Evolutionary conservation across 2,329 filamentous ascomycete genomes (phyloP), one percentile per base, ranked within the genome.

Genomic region (Fusarium verrucosum): DNA sequence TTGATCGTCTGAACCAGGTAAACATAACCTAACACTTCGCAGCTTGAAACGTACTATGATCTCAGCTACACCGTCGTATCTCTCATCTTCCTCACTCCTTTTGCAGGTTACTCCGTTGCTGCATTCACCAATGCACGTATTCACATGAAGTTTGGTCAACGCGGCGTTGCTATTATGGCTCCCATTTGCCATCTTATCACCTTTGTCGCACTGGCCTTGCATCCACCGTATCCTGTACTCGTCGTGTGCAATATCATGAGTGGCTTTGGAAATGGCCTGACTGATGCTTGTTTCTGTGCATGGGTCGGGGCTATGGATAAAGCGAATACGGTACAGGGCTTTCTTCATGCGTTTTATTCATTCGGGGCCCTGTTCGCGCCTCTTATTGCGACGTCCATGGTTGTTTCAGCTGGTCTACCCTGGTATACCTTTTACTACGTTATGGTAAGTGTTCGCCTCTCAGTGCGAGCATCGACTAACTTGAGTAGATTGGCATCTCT

Each of bases 391-490:
- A 91, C 89, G 0, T 83, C 81, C 0, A 85, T 92, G 82, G 85
- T 92, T 26, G 87, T 87, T 0, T 85, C 83, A 49, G 85, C 80
- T 0, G 68, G 76, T 1, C 51, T 87, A 59, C 81, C 81, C 0
- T 92, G 90, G 90, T 90, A 88, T 68, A 82, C 79, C 4, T 92
- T 87, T 72, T 92, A 91, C 70, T 91, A 90, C 70, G 76, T 91
- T 52, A 89, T 91, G 87, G 85, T 89, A 79, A 79, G 81, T 4
- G 10, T 14, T 11, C 3, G 20, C 1, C 2, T 81, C 7, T 22
- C 8, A 6, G 7, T 5, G 2, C 10, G 32, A 11, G 6, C 10
- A 3, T 16, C 10, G 11, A 9, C 50, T 62, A 19, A 70, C 11
- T 5, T 5, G 9, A 5, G 3, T 35, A 78, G 76, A 65, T 79